Percentiles rank a stretch among this genome's conserved stretches.
Conservation (phyloP, 2,329 filamentous ascomycete species). For the Sporothrix mexicana region DNA sequence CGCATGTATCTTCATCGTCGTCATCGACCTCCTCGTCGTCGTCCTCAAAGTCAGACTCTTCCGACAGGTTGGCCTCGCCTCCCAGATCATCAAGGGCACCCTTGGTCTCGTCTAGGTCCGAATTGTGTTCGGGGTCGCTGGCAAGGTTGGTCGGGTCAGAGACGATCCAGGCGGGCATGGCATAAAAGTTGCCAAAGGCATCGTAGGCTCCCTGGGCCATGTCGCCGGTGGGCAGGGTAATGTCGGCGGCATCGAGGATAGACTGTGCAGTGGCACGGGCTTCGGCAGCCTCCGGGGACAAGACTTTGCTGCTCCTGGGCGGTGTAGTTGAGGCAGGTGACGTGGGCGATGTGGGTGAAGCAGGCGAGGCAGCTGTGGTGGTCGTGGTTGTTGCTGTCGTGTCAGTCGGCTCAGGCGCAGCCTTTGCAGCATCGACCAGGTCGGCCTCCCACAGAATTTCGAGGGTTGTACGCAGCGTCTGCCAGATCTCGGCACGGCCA, state of each 20-base stretch:
- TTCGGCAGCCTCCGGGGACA: conserved; percentile 46
- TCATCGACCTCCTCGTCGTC: conserved; percentile 31
- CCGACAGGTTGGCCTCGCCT: conserved; percentile 15
- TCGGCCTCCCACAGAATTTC: conserved; percentile 67
- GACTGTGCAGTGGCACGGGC: conserved; percentile 73
- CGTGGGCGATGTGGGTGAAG: neutral
- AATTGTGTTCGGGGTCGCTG: conserved; percentile 36
- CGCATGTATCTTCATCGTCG: conserved; percentile 25
- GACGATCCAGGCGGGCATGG: conserved; percentile 70
- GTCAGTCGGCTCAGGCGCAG: neutral
- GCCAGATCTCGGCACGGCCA: conserved; percentile 80
- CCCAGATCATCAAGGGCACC: conserved; percentile 35
- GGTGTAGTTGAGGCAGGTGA: neutral
- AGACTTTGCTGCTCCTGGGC: conserved; percentile 42
- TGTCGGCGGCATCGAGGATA: conserved; percentile 77
- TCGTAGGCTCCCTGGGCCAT: conserved; percentile 76
- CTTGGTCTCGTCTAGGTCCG: conserved; percentile 40
- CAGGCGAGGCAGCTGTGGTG: neutral
- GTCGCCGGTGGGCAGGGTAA: conserved; percentile 76
- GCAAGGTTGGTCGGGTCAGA: conserved; percentile 67
- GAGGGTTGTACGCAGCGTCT: conserved; percentile 70
- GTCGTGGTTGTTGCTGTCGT: neutral
- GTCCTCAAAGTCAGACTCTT: conserved; percentile 39
- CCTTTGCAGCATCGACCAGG: neutral
- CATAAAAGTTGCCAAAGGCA: conserved; percentile 70